phyloP scores from a whole-genome alignment of 2,329 filamentous ascomycete species.

The Leptographium procerum region DNA sequence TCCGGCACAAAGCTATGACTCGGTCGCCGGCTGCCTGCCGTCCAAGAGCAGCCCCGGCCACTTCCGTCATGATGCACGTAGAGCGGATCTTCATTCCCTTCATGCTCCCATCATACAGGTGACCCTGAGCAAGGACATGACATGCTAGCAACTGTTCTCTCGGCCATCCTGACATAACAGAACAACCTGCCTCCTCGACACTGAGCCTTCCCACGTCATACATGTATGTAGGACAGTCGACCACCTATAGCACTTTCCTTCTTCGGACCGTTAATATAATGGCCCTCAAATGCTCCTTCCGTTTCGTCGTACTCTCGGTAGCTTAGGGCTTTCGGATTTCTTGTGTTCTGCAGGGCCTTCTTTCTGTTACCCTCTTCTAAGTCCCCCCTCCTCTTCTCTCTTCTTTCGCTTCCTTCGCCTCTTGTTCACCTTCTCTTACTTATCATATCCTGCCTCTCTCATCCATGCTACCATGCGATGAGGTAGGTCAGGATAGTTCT shows the following conservation, averaged over 20 bases:
- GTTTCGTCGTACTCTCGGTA: neutral
- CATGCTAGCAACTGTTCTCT: no score
- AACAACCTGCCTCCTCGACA: no score
- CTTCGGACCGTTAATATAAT: neutral
- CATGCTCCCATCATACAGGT: neutral
- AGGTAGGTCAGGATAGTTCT: neutral
- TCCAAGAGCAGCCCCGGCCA: neutral
- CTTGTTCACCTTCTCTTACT: neutral
- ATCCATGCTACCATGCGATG: neutral
- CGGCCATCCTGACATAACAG: neutral
- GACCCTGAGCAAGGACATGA: neutral
- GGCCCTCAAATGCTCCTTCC: neutral
- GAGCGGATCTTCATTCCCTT: neutral
- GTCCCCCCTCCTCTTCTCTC: neutral
- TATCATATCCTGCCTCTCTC: neutral
- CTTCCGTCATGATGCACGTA: neutral
- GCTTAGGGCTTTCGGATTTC: neutral
- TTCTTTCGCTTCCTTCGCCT: neutral
- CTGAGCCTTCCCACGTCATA: neutral
- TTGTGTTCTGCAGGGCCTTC: neutral
- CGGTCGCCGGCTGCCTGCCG: neutral
- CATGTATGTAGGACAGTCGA: neutral
- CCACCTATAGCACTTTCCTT: neutral
- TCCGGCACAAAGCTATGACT: neutral
- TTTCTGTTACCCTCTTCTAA: neutral